Evolutionary conservation across 2,329 filamentous ascomycete species (phyloP), one percentile per base, ranked within the genome.

Genomic region (Aspergillus sp.): DNA sequence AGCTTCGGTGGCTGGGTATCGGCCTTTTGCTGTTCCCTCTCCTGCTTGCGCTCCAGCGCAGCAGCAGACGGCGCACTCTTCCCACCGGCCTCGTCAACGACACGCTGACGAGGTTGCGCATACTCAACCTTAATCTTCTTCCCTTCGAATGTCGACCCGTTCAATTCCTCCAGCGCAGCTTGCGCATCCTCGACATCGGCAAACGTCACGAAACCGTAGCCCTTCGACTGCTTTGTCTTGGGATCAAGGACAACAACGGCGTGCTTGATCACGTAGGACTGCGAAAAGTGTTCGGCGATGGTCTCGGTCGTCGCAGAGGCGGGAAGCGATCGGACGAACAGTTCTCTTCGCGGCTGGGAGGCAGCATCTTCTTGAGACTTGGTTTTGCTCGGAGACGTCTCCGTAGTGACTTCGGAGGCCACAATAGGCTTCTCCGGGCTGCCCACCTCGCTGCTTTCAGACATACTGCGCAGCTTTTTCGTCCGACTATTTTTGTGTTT

Each of bases 161-260:
- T 86, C 70, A 97, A 85, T 72, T 96, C 89, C 57, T 88, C 84
- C 70, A 90, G 84, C 17, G 95, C 96, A 62, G 88, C 84, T 63
- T 87, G 80, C 12, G 93, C 93, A 79, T 99, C 95, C 64, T 97
- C 93, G 30, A 89, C 85, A 71, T 99, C 95, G 66, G 93, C 91
- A 69, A 99, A 95, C 2, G 95, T 98, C 57, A 99, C 93, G 75
- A 99, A 99, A 53, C 95, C 95, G 74, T 92, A 99, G 17, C 95
- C 93, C 71, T 91, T 89, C 13, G 91, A 97, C 66, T 87, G 80
- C 70, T 96, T 96, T 2, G 93, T 96, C 63, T 87, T 82, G 15
- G 89, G 86, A 72, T 99, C 93, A 56, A 89, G 79, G 40, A 99
- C 92, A 4, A 96, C 92, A n/a, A 89, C 90, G 52, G 95, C 93